These are phyloP conservation scores for Sporothrix inflata DNA, from an alignment of 2,329 filamentous ascomycete genomes.

Conservation along the genomic window DNA sequence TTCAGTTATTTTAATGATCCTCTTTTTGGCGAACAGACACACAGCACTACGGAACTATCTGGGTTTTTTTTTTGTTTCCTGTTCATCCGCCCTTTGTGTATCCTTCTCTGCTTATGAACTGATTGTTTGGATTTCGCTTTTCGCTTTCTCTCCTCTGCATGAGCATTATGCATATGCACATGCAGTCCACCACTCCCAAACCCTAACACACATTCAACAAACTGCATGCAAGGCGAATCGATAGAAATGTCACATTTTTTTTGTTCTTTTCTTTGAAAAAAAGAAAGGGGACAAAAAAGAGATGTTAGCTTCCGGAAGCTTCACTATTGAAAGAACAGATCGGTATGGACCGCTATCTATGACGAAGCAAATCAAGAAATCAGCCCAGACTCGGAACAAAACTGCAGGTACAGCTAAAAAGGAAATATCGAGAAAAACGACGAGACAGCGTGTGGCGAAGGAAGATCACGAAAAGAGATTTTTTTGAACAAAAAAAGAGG, in stretches of 20 bases:
- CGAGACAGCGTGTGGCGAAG: background rate
- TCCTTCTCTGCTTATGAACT: background rate
- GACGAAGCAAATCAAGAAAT: background rate
- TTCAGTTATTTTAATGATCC: background rate
- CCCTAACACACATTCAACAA: background rate
- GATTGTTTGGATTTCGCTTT: background rate
- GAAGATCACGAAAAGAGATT: background rate
- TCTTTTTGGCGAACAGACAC: background rate
- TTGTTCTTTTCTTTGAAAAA: background rate
- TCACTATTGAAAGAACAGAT: background rate
- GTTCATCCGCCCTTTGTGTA: background rate
- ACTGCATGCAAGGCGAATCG: background rate
- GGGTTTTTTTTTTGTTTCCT: background rate
- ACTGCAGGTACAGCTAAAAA: background rate
- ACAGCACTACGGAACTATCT: background rate
- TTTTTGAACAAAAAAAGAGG: background rate
- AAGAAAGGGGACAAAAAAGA: background rate
- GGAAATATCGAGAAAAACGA: conserved; percentile 1
- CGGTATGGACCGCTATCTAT: background rate
- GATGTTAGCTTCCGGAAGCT: background rate
- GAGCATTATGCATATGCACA: conserved; percentile 16
- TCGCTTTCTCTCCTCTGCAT: conserved; percentile 4
- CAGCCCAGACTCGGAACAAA: background rate
- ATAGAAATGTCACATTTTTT: background rate
- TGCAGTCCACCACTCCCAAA: conserved; percentile 1